These are phyloP conservation scores for Juglanconis sp. DNA, from an alignment of 2,329 filamentous ascomycete species.

Conservation along the genomic window DNA sequence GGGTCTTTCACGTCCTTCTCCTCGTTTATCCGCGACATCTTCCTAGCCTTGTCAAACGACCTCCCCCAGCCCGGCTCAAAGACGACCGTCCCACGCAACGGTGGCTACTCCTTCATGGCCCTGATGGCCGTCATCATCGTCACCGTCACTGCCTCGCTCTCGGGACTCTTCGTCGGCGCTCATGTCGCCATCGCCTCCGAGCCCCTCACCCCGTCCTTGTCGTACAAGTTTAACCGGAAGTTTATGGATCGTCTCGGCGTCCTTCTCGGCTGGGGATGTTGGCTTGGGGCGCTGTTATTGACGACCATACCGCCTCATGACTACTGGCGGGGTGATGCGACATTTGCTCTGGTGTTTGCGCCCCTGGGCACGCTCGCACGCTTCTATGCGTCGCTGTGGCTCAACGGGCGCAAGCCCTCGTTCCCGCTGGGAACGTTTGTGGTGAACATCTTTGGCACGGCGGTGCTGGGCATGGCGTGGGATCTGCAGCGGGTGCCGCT, in stretches of 20 bases:
- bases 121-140: conserved; percentile 70
- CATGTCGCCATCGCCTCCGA: conserved; percentile 68
- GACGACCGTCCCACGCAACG: conserved; percentile 51
- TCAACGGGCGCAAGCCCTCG: conserved; percentile 64
- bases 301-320: conserved; percentile 66
- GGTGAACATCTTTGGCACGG: conserved; percentile 76
- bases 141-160: conserved; percentile 68
- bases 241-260: conserved; percentile 63
- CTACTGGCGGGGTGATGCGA: conserved; percentile 69
- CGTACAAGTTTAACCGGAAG: conserved; percentile 53
- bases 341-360: conserved; percentile 79
- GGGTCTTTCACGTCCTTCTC: conserved; percentile 81
- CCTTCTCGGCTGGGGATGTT: conserved; percentile 67
- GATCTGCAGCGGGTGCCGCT: conserved; percentile 69
- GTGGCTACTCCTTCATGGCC: conserved; percentile 81
- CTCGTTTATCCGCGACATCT: conserved; percentile 75
- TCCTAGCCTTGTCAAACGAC: conserved; percentile 75
- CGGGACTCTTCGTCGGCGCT: conserved; percentile 67
- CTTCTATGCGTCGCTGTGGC: conserved; percentile 66
- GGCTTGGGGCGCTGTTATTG: conserved; percentile 74
- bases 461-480: conserved; percentile 71
- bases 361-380: conserved; percentile 74
- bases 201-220: conserved; percentile 56
- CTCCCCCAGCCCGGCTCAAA: conserved; percentile 45
- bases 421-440: conserved; percentile 87